A percentile compares a stretch with the other conserved stretches of the same genome.
Evolutionary conservation across 2,329 filamentous ascomycete genomes (phyloP).

Genomic region (Claviceps quebecensis): DNA sequence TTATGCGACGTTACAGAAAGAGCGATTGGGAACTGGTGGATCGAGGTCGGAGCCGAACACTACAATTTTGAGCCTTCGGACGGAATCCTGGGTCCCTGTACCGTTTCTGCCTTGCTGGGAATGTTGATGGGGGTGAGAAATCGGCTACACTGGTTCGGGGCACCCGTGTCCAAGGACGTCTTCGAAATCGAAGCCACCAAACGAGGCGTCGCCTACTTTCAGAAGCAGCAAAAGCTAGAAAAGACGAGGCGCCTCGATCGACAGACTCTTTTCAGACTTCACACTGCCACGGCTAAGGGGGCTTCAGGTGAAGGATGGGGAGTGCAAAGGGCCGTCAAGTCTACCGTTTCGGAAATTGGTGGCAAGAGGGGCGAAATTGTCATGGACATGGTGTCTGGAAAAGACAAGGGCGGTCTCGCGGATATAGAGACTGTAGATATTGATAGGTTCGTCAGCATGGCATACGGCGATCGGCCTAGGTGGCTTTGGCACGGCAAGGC

Average conservation of each 20-base stretch:
- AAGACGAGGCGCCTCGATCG: conserved; percentile 69
- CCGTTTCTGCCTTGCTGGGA: conserved; percentile 75
- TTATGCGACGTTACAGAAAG: conserved; percentile 88
- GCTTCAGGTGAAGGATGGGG: conserved; percentile 82
- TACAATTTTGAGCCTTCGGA: conserved; percentile 89
- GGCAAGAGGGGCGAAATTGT: conserved; percentile 91
- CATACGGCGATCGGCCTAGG: conserved; percentile 70
- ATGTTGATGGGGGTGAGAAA: conserved; percentile 84
- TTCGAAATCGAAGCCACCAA: conserved; percentile 78
- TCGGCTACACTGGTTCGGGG: conserved; percentile 69
- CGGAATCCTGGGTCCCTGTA: conserved; percentile 82
- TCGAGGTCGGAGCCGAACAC: conserved; percentile 78
- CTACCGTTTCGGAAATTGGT: conserved; percentile 82
- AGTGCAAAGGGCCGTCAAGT: conserved; percentile 88
- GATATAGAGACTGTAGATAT: conserved; percentile 89
- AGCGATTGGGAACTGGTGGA: conserved; percentile 91
- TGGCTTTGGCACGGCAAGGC: conserved; percentile 94
- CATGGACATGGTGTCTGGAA: conserved; percentile 80
- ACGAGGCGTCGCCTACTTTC: conserved; percentile 73
- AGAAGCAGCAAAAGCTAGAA: conserved; percentile 73
- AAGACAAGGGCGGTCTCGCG: conserved; percentile 77
- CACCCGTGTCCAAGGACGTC: conserved; percentile 76
- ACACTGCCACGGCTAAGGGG: conserved; percentile 75
- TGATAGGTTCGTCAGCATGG: conserved; percentile 64
- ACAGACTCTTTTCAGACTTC: conserved; percentile 67